These are phyloP conservation scores for Malus fusca DNA, from an alignment of 306 rosid genomes.

Conservation along the genomic window DNA sequence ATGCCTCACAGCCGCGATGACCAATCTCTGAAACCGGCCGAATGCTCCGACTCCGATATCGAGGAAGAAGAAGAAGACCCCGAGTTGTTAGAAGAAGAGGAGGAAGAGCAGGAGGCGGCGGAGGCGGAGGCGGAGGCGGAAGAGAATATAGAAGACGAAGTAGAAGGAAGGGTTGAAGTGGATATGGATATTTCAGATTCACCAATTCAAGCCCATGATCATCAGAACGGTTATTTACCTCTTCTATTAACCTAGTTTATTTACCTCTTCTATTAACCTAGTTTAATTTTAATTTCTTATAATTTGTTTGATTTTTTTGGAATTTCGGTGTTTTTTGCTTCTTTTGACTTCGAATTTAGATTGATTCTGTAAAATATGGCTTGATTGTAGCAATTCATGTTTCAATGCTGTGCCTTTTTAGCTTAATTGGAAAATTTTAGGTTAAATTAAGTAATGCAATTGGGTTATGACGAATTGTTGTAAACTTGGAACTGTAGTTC, in stretches of 20 bases:
- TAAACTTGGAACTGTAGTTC: not conserved
- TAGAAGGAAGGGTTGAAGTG: not conserved
- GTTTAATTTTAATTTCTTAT: not conserved
- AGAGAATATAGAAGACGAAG: not conserved
- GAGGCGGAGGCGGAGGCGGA: not conserved
- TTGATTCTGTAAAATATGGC: not conserved
- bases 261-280: not conserved
- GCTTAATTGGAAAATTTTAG: not conserved
- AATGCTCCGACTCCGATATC: not conserved
- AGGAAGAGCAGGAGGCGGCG: conserved; percentile 14
- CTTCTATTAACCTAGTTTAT: not conserved
- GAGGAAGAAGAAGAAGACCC: conserved; percentile 7
- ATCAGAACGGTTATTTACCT: conserved; percentile 19
- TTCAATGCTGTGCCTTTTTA: not conserved
- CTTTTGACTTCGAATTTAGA: not conserved
- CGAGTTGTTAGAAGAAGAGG: not conserved
- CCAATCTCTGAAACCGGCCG: conserved; percentile 5
- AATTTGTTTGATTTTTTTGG: not conserved
- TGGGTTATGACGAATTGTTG: not conserved
- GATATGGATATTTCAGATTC: conserved; percentile 21
- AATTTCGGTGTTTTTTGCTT: not conserved
- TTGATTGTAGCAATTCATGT: not conserved
- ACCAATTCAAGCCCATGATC: conserved; percentile 10
- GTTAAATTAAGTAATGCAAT: not conserved
- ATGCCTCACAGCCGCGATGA: conserved; percentile 2